A percentile compares a stretch with the other conserved stretches of the same genome.
Evolutionary conservation across 2,329 filamentous ascomycete genomes (phyloP).

Genomic region (Aspergillus pseudoviridinutans): DNA sequence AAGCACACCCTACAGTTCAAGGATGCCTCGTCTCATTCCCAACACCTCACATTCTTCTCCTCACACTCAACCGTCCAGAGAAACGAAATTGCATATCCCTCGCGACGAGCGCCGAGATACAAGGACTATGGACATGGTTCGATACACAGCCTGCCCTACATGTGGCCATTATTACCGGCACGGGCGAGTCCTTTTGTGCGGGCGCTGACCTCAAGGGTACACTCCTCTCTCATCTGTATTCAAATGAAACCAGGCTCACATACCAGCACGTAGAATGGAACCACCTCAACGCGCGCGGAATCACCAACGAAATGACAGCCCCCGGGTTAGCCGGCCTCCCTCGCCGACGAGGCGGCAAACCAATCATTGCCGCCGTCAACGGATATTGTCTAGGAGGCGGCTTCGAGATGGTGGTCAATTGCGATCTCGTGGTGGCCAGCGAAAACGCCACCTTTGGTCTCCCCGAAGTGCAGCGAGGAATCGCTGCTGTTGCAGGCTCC

Average conservation of each 20-base stretch:
- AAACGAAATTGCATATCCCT: conserved; percentile 42
- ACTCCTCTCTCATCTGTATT: background rate
- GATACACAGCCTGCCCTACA: conserved; percentile 59
- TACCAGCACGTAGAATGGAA: conserved; percentile 49
- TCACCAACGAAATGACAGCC: conserved; percentile 33
- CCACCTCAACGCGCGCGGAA: conserved; percentile 36
- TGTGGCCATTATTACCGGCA: conserved; percentile 61
- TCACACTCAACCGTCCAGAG: conserved; percentile 40
- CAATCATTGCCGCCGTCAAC: conserved; percentile 72
- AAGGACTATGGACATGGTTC: conserved; percentile 55
- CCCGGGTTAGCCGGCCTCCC: conserved; percentile 64
- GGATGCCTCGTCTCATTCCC: conserved; percentile 38
- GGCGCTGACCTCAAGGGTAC: conserved; percentile 62
- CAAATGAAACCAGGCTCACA: background rate
- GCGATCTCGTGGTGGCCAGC: conserved; percentile 59
- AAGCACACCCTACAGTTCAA: conserved; percentile 11
- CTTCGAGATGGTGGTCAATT: conserved; percentile 71
- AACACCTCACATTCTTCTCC: conserved; percentile 37
- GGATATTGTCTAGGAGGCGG: conserved; percentile 72
- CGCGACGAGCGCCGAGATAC: conserved; percentile 41
- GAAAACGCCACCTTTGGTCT: conserved; percentile 59
- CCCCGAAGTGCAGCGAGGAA: conserved; percentile 68
- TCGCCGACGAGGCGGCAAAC: conserved; percentile 66
- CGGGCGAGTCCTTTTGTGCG: conserved; percentile 63
- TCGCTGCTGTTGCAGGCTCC: conserved; percentile 67